A percentile compares a stretch with the other conserved stretches of the same genome.
Evolutionary conservation across 2,329 filamentous ascomycete genomes (phyloP).

Genomic region (Cercospora sp.): DNA sequence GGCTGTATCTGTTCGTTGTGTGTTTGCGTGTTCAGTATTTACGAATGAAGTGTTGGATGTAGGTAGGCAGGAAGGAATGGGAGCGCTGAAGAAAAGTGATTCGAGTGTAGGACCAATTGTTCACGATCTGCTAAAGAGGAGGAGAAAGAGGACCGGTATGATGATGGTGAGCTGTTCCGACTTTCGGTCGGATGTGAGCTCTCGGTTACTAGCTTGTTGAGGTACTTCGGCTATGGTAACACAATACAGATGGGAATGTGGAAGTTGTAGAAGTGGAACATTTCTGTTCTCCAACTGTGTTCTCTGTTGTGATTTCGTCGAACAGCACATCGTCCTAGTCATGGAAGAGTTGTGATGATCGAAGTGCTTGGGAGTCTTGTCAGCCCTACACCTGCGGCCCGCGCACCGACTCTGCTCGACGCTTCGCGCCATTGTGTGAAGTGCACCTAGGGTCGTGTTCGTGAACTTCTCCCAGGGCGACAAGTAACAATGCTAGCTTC

Average conservation of each 20-base stretch:
- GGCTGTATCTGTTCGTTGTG: neutral
- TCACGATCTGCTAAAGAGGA: neutral
- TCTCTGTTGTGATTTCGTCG: neutral
- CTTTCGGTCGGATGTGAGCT: constrained; percentile 3
- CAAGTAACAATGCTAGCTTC: neutral
- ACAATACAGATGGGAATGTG: neutral
- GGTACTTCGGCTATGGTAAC: neutral
- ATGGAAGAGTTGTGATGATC: neutral
- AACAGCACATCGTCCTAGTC: neutral
- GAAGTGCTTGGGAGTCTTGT: neutral
- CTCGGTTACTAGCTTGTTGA: neutral
- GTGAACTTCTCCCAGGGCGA: neutral
- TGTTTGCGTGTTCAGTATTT: neutral
- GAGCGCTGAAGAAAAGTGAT: neutral
- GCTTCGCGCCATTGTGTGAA: neutral
- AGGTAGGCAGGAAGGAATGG: neutral
- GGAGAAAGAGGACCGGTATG: neutral
- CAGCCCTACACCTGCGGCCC: neutral
- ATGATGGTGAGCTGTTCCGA: constrained; percentile 2
- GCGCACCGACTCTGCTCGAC: neutral
- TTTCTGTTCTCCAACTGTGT: neutral
- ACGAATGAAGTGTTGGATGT: neutral
- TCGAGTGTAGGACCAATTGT: neutral
- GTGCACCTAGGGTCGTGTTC: neutral
- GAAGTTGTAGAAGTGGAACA: neutral